These are phyloP conservation scores for Cyclotella baltica DNA, from an alignment of 108 stramenopile genomes.

Conservation along the genomic window DNA sequence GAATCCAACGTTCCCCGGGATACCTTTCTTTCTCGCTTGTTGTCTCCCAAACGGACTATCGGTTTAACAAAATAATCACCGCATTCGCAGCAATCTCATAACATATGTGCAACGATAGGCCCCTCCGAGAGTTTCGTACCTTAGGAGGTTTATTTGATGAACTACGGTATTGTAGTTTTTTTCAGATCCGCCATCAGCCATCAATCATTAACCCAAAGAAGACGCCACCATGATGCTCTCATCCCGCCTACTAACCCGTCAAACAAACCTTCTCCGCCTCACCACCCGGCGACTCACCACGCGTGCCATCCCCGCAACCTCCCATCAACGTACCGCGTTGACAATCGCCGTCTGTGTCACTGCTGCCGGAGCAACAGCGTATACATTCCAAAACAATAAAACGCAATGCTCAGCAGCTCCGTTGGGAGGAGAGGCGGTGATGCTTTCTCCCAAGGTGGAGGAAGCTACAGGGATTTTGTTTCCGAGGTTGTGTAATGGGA, in stretches of 20 bases:
- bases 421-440: constrained; percentile 63
- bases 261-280: not conserved
- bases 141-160: too few relatives aligned
- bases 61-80: too few relatives aligned
- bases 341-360: not conserved
- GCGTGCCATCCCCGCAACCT: not conserved
- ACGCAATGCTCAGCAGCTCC: constrained; percentile 25
- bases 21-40: too few relatives aligned
- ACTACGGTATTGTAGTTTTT: too few relatives aligned
- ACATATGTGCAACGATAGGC: too few relatives aligned
- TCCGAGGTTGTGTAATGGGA: constrained; percentile 80
- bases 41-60: too few relatives aligned
- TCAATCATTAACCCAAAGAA: too few relatives aligned
- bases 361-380: not conserved
- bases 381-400: too few relatives aligned
- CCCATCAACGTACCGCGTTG: not conserved
- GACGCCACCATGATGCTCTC: constrained; percentile 7
- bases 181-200: too few relatives aligned
- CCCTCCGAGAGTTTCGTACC: too few relatives aligned
- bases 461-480: constrained; percentile 83
- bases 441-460: constrained; percentile 71
- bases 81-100: too few relatives aligned
- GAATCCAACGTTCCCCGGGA: too few relatives aligned
- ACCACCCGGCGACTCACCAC: not conserved
- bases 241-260: not conserved